Base-by-base conservation (phyloP, 78 protist species). In the Parvularia atlantis region DNA sequence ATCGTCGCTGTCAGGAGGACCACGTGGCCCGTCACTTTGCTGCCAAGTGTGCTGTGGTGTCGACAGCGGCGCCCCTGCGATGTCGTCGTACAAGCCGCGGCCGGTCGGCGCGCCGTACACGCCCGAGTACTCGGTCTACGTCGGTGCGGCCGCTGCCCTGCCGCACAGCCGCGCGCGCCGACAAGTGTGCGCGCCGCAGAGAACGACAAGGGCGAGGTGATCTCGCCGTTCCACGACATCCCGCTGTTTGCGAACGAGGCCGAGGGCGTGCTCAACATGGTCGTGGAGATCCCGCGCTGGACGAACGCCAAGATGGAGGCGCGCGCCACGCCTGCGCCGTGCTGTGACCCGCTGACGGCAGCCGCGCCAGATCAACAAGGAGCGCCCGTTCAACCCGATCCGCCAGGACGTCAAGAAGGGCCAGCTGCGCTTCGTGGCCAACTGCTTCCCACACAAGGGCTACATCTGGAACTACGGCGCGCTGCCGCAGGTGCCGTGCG, bases 381-480 rank as follows among this genome's bases (percentile, higher is more conserved):
- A 75, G 71, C 84, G 56, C n/a, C 50, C 53, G 17, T 71, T 80
- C 67, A 82, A 85, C 82, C 93, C 93, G 65, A 84, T 89, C 88
- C 53, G 56, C 73, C 93, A 89, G 78, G 93, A 89, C 71, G 72
- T 53, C 48, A 86, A 86, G 84, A 71, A 71, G 40, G 84, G 84
- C 68, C 67, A 77, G 73, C 69, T 85, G 28, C 84, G 93, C 58
- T 81, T 60, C 56, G 87, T 84, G 56, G 80, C 28, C 52, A 73
- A 56, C 72, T 9, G 26, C 52, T 70, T 65, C 69, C 83, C 87
- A 65, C 82, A 82, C 80, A 83, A 88, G 62, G 78, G 70, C 43
- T 89, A 89, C 72, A 80, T 84, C 67, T 89, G 82, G 87, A 90
- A 90, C 90, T 90, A 90, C 78, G 95, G 95, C 61, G 91, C 92